Base-by-base conservation (phyloP, 2,329 filamentous ascomycete species). In the Microcera coccophila region DNA sequence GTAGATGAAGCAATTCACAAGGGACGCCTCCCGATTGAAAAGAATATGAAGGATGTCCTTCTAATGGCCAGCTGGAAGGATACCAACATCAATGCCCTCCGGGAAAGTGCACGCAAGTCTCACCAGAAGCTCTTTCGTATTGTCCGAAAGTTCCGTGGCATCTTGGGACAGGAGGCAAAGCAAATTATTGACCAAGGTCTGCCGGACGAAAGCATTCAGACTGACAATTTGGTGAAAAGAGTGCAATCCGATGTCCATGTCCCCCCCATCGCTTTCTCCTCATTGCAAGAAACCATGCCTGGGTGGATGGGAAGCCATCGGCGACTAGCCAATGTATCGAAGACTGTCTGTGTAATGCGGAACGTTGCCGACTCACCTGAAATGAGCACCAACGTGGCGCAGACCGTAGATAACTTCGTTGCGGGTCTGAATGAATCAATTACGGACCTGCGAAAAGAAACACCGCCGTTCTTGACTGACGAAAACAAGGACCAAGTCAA, bases 31-130 rank as follows among this genome's bases (percentile, higher is more conserved):
- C 74, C 77, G 0, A 75, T 97, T n/a, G 91, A 97, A 63, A 95
- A 90, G 66, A 82, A 89, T 44, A 88, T 97, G 76, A 91, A 86
- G 62, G 87, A 97, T 54, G 83, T 96, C n/a, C 78, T 98, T 14
- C 81, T 95, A 39, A 72, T 98, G 55, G 90, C 90, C 7, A 96
- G 90, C 64, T 98, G 94, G 94, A 96, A 95, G 63, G 93, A 98
- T 55, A 95, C 88, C 17, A 98, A 97, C 58, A 94, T 98, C 48
- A 84, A 85, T 36, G 87, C 89, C 1, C 71, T 98, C 14, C 81
- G 84, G 52, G 90, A 96, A 60, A 97, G 91, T 64, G 90, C 93
- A 1, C 84, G 85, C 56, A 85, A 84, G 47, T 96, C 90, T 16
- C 93, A 98, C 61, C 81, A 85, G 57, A 96, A 95, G 65, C 77